A percentile compares a stretch with the other conserved stretches of the same genome.
Conservation (phyloP, 2,329 filamentous ascomycete species). For the Epichloe amarillans region DNA sequence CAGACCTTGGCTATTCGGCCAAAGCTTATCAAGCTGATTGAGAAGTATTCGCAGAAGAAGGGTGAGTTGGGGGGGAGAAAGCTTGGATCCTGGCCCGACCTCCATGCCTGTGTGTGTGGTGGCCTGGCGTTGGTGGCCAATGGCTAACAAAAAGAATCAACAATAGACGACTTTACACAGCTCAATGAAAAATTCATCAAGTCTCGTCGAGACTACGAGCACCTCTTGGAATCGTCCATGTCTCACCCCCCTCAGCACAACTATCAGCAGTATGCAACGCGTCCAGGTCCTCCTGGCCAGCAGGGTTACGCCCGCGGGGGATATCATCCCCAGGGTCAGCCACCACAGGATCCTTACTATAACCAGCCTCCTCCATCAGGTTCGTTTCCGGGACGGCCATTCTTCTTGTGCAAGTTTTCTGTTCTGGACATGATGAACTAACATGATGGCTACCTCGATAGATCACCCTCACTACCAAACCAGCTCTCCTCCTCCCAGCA, state of each 20-base stretch:
- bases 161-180: conserved; percentile 86
- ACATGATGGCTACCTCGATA: conserved; percentile 13
- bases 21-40: conserved; percentile 94
- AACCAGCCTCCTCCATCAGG: conserved; percentile 38
- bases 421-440: too few relatives aligned
- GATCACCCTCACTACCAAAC: conserved; percentile 34
- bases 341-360: conserved; percentile 51
- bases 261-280: conserved; percentile 56
- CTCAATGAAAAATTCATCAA: conserved; percentile 99
- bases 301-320: conserved; percentile 31
- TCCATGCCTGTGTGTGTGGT: neutral
- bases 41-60: conserved; percentile 99
- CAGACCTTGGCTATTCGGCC: conserved; percentile 87
- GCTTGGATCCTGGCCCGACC: neutral
- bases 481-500: conserved; percentile 34
- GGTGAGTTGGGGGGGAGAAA: conserved; percentile 35
- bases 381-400: conserved; percentile 4
- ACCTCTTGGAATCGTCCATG: conserved; percentile 93
- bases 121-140: neutral
- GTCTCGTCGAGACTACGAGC: conserved; percentile 89
- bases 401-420: too few relatives aligned
- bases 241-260: conserved; percentile 74
- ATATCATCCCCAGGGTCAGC: conserved; percentile 30
- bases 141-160: neutral
- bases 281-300: conserved; percentile 33